phyloP scores from a whole-genome alignment of 2,329 filamentous ascomycete species.

The Xylariaceae sp. region DNA sequence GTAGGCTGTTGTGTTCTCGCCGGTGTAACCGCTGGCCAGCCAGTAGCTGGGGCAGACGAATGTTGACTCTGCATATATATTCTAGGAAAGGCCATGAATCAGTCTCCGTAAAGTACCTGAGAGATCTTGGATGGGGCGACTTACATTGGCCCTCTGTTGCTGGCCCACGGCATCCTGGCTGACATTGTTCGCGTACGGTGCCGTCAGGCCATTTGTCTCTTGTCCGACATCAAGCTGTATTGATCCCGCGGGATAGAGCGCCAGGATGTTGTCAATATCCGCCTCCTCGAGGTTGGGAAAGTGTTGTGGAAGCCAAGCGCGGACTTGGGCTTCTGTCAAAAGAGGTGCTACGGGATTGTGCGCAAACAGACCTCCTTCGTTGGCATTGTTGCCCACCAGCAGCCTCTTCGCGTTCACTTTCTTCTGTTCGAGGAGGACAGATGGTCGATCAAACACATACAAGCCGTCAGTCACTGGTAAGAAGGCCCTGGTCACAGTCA shows the following conservation, averaged over 20 bases:
- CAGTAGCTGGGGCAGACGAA: constrained; percentile 52
- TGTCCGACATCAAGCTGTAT: constrained; percentile 18
- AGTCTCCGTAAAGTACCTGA: too few species aligned
- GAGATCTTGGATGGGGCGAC: background rate
- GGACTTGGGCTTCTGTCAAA: background rate
- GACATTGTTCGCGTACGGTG: constrained; percentile 27
- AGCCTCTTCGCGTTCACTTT: constrained; percentile 26
- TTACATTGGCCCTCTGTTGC: constrained; percentile 42
- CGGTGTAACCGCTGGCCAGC: constrained; percentile 41
- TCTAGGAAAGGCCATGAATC: background rate
- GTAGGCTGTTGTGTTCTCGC: constrained; percentile 27
- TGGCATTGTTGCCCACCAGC: constrained; percentile 38
- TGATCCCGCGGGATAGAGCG: constrained; percentile 6
- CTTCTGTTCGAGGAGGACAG: constrained; percentile 22
- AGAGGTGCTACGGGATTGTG: constrained; percentile 34
- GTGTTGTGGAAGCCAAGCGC: constrained; percentile 31
- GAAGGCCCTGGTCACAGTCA: constrained; percentile 18
- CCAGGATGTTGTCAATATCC: constrained; percentile 27
- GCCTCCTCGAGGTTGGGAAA: constrained; percentile 36
- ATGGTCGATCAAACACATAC: constrained; percentile 27
- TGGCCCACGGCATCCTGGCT: constrained; percentile 40
- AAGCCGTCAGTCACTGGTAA: constrained; percentile 31
- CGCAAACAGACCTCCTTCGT: constrained; percentile 44
- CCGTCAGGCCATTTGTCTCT: constrained; percentile 1
- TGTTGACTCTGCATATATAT: constrained; percentile 47